phyloP scores from a whole-genome alignment of 805 yeast species.

The Candida maris region DNA sequence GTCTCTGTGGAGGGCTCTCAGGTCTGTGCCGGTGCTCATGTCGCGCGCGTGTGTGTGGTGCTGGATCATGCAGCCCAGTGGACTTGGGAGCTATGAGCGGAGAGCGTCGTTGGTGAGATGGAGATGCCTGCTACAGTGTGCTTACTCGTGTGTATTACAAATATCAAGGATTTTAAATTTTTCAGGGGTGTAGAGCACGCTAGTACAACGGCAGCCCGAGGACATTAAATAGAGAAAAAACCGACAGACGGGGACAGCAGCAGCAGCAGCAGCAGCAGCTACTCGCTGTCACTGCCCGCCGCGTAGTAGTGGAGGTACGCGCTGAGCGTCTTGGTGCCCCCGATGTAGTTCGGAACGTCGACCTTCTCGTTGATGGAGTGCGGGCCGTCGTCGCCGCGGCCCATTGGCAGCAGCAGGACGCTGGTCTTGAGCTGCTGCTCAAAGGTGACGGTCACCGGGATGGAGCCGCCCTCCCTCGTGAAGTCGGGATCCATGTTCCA shows the following conservation, averaged over 20 bases:
- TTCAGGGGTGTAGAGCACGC: too few relatives aligned
- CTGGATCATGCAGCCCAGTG: too few relatives aligned
- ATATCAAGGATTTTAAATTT: too few relatives aligned
- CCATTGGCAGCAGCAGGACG: conserved; percentile 92
- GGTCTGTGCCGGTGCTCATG: too few relatives aligned
- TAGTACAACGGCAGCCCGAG: too few relatives aligned
- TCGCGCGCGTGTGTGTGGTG: too few relatives aligned
- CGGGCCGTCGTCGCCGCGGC: conserved; percentile 99
- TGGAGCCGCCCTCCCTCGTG: conserved; percentile 99
- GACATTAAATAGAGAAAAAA: too few relatives aligned
- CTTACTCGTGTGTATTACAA: too few relatives aligned
- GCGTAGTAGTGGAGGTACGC: conserved; percentile 89
- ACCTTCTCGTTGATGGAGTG: conserved; percentile 96
- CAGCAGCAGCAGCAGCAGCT: background rate
- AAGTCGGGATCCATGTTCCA: conserved; percentile 95
- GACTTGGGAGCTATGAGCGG: too few relatives aligned
- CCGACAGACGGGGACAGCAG: background rate
- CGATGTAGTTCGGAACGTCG: conserved; percentile 81
- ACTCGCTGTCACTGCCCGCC: conserved; percentile 17
- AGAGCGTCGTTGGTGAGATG: too few relatives aligned
- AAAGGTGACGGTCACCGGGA: conserved; percentile 93
- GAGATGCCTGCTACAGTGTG: too few relatives aligned
- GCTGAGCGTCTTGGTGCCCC: conserved; percentile 89
- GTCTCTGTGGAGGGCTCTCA: too few relatives aligned
- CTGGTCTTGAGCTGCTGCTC: conserved; percentile 82